A percentile compares a stretch with the other conserved stretches of the same genome.
Evolutionary conservation across 345 rosid species (phyloP).

Genomic region (Microthlaspi erraticum): DNA sequence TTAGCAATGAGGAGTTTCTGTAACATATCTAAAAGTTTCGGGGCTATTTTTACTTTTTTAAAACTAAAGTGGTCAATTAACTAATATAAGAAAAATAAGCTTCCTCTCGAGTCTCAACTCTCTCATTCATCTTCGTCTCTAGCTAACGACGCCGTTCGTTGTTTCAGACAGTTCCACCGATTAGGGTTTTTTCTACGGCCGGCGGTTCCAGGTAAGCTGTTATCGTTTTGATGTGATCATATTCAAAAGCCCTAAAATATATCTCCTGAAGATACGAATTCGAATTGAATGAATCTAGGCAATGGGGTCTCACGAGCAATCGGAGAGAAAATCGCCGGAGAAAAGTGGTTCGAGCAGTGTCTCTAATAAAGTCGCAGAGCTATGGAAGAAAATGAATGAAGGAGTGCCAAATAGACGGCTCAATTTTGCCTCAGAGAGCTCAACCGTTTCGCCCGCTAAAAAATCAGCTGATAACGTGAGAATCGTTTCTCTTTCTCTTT

Average conservation of each 20-base stretch:
- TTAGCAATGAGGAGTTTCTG: not conserved
- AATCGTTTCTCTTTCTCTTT: not conserved
- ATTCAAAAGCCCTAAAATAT: not conserved
- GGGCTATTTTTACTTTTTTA: not conserved
- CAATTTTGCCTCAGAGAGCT: slow-evolving; percentile 37
- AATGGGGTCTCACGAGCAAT: slow-evolving; percentile 39
- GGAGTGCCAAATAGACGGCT: slow-evolving; percentile 35
- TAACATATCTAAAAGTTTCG: not conserved
- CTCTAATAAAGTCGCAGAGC: slow-evolving; percentile 45
- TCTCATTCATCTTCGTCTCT: not conserved
- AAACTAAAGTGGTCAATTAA: not conserved
- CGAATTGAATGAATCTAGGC: not conserved
- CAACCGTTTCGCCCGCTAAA: slow-evolving; percentile 35
- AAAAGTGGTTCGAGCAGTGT: slow-evolving; percentile 46
- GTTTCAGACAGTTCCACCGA: not conserved
- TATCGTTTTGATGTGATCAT: too few species aligned
- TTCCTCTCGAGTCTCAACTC: not conserved
- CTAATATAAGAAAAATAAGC: not conserved
- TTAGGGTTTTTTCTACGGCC: slow-evolving; percentile 18
- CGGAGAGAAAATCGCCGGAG: slow-evolving; percentile 1
- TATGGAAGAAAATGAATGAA: slow-evolving; percentile 46
- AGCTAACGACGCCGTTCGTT: not conserved
- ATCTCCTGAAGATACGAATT: not conserved
- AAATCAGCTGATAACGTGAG: slow-evolving; percentile 48
- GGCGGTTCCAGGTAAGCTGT: slow-evolving; percentile 10